These are phyloP conservation scores for Lepiota subincarnata DNA, from an alignment of 768 basidiomycete genomes.

Conservation along the genomic window DNA sequence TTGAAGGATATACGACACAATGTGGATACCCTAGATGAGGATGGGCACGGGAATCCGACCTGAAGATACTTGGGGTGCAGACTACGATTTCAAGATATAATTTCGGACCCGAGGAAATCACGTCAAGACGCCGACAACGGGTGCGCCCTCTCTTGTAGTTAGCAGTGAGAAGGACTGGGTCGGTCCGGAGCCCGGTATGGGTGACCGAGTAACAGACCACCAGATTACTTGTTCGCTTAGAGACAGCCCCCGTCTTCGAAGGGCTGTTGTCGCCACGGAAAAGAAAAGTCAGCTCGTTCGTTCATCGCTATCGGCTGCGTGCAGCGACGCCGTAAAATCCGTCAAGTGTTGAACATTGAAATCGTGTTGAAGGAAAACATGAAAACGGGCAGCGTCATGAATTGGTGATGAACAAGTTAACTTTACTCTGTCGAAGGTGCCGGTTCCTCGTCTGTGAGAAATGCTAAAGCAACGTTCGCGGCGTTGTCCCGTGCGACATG, in stretches of 20 bases:
- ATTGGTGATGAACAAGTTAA: neutral
- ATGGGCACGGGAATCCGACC: neutral
- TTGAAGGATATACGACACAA: neutral
- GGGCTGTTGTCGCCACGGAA: neutral
- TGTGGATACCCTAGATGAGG: neutral
- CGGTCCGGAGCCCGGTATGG: conserved; percentile 5
- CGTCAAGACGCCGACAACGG: neutral
- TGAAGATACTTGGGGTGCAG: neutral
- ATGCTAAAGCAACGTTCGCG: conserved; percentile 41
- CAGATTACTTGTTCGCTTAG: neutral
- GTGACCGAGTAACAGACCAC: conserved; percentile 2
- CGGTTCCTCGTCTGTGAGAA: conserved; percentile 21
- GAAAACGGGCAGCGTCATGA: neutral
- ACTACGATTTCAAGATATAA: neutral
- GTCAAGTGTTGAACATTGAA: neutral
- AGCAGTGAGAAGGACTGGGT: neutral
- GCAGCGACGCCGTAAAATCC: neutral
- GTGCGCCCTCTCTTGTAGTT: neutral
- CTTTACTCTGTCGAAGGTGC: neutral
- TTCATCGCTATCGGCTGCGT: neutral
- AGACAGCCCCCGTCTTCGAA: neutral
- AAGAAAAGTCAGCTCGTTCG: neutral
- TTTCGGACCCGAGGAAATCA: neutral
- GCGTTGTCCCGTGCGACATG: conserved; percentile 44
- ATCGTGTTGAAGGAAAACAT: neutral